A percentile compares a stretch with the other conserved stretches of the same genome.
Conservation (phyloP, 2,329 filamentous ascomycete species). For the Aureobasidium mangrovei region DNA sequence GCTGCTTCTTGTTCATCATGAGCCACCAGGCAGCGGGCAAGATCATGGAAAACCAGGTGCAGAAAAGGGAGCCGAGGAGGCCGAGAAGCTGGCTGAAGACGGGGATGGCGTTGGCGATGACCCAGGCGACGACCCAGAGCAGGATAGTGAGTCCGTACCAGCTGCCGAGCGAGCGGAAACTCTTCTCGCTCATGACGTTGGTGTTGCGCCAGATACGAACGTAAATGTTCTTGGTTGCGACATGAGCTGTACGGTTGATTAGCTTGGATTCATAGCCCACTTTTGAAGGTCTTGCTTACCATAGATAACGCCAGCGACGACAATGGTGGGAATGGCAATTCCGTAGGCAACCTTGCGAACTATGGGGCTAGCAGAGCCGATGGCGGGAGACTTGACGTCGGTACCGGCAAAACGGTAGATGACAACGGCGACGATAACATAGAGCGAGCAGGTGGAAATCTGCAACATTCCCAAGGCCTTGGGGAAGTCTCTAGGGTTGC, state of each 20-base stretch:
- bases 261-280: no score
- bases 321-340: conserved; percentile 60
- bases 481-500: conserved; percentile 50
- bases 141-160: conserved; percentile 51
- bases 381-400: conserved; percentile 54
- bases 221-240: conserved; percentile 59
- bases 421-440: conserved; percentile 54
- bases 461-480: conserved; percentile 57
- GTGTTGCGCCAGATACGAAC: conserved; percentile 47
- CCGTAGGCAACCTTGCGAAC: conserved; percentile 61
- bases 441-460: conserved; percentile 50
- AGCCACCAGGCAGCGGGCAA: conserved; percentile 16
- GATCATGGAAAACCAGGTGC: conserved; percentile 52
- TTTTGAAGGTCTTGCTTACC: conserved; percentile 20
- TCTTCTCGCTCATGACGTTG: conserved; percentile 32
- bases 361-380: conserved; percentile 48
- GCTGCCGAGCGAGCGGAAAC: conserved; percentile 36
- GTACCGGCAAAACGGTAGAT: conserved; percentile 58
- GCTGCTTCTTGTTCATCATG: conserved; percentile 30
- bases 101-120: conserved; percentile 62
- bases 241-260: conserved; percentile 33
- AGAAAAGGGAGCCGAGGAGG: conserved; percentile 52
- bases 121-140: conserved; percentile 54
- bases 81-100: conserved; percentile 60
- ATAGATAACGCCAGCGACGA: conserved; percentile 64